Conservation (phyloP, 2,329 filamentous ascomycete genomes). For the Fusarium verticillioides region DNA sequence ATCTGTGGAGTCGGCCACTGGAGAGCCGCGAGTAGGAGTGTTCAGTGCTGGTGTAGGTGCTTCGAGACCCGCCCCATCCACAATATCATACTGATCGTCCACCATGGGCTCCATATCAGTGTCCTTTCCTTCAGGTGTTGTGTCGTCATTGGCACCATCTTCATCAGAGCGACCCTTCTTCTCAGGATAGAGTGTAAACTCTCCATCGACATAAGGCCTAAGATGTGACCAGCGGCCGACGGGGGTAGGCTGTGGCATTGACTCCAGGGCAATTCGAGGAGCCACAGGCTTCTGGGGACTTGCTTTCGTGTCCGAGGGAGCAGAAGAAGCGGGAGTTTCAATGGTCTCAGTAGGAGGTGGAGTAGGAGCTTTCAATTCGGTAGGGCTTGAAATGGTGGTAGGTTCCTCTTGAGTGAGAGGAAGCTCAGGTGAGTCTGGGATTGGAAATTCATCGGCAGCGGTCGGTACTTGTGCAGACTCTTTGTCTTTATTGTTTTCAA, state of each 20-base stretch:
- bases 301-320: conserved; percentile 34
- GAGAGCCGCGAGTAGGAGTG: conserved; percentile 54
- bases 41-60: conserved; percentile 52
- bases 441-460: conserved; percentile 1
- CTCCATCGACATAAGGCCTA: conserved; percentile 55
- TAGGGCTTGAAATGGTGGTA: conserved; percentile 24
- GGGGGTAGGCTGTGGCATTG: conserved; percentile 46
- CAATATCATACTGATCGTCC: conserved; percentile 49
- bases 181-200: conserved; percentile 54
- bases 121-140: conserved; percentile 48
- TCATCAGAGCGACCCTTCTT: conserved; percentile 49
- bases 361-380: conserved; percentile 31
- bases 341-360: conserved; percentile 32
- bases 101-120: conserved; percentile 48
- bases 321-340: conserved; percentile 31
- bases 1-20: conserved; percentile 52
- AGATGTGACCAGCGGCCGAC: conserved; percentile 52
- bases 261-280: conserved; percentile 16
- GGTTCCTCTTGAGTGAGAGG: conserved; percentile 24
- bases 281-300: conserved; percentile 36
- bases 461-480: conserved; percentile 3
- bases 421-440: conserved; percentile 24
- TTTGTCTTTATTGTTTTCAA: conserved; percentile 10
- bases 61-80: conserved; percentile 46
- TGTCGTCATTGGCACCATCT: conserved; percentile 47